A percentile compares a stretch with the other conserved stretches of the same genome.
These are phyloP conservation scores for Lophiotrema nucula DNA, from an alignment of 495 filamentous ascomycete species.

Conservation along the genomic window DNA sequence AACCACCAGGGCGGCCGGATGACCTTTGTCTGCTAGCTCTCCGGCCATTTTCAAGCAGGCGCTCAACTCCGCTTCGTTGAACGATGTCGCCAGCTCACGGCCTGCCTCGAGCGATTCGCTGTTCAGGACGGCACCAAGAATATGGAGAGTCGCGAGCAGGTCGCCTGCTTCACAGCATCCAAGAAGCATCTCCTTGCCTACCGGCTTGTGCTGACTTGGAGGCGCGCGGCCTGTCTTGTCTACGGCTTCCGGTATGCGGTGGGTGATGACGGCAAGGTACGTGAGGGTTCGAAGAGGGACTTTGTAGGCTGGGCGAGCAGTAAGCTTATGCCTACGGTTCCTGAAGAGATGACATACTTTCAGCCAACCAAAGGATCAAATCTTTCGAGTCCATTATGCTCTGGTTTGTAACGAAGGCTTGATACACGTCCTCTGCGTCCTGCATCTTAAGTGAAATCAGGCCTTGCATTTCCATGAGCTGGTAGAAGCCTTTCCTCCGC, in stretches of 20 bases:
- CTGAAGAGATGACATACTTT: too few relatives aligned
- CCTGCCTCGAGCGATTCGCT: not conserved
- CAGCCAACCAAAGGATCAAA: not conserved
- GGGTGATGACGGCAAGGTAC: conserved; percentile 3
- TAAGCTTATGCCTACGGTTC: too few relatives aligned
- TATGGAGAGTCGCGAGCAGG: conserved; percentile 1
- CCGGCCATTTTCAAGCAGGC: not conserved
- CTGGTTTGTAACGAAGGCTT: not conserved
- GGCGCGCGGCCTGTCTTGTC: not conserved
- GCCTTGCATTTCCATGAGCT: not conserved
- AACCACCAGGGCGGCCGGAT: conserved; percentile 23
- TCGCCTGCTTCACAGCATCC: conserved; percentile 5
- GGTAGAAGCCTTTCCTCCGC: not conserved
- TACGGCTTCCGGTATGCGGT: conserved; percentile 6
- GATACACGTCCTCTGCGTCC: not conserved
- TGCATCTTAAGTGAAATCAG: not conserved
- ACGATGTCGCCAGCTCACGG: not conserved
- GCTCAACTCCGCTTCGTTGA: conserved; percentile 1
- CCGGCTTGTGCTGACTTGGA: conserved; percentile 6
- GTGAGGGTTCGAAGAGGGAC: too few relatives aligned
- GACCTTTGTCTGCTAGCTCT: conserved; percentile 5
- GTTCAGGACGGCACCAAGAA: not conserved
- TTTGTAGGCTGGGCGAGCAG: too few relatives aligned
- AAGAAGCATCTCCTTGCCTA: not conserved
- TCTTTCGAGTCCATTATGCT: not conserved